phyloP scores from a whole-genome alignment of 805 yeast species.

The Yarrowia yakushimensis region DNA sequence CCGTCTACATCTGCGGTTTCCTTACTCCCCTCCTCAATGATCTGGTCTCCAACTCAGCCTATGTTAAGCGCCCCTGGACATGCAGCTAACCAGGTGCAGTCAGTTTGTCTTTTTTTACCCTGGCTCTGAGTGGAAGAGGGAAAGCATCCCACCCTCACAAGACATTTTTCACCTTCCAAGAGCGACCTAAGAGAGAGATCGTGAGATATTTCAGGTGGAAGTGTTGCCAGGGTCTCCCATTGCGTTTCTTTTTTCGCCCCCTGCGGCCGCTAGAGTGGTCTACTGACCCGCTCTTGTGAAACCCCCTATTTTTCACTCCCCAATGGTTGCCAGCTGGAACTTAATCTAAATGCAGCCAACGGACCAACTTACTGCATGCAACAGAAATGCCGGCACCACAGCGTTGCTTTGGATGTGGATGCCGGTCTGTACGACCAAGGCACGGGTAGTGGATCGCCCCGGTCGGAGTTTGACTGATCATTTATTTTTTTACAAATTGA shows the following conservation, averaged over 20 bases:
- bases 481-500: too few relatives aligned
- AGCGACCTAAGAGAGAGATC: background rate
- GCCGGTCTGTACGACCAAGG: background rate
- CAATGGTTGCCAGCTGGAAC: slow-evolving; percentile 20
- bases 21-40: background rate
- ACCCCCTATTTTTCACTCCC: background rate
- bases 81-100: slow-evolving; percentile 17
- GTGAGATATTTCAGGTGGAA: background rate
- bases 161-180: background rate
- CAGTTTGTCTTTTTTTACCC: background rate
- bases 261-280: background rate
- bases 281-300: background rate
- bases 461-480: too few relatives aligned
- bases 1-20: background rate
- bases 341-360: slow-evolving; percentile 17
- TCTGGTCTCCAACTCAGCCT: background rate
- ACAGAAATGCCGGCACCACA: slow-evolving; percentile 13
- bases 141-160: background rate
- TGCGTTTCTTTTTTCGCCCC: background rate
- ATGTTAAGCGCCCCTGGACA: slow-evolving; percentile 20
- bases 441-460: too few relatives aligned
- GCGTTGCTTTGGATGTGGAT: background rate
- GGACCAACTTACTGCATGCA: slow-evolving; percentile 20
- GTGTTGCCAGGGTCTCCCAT: background rate
- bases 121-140: background rate